Conservation (phyloP, 2,329 filamentous ascomycete genomes). For the Diaporthe helianthi region DNA sequence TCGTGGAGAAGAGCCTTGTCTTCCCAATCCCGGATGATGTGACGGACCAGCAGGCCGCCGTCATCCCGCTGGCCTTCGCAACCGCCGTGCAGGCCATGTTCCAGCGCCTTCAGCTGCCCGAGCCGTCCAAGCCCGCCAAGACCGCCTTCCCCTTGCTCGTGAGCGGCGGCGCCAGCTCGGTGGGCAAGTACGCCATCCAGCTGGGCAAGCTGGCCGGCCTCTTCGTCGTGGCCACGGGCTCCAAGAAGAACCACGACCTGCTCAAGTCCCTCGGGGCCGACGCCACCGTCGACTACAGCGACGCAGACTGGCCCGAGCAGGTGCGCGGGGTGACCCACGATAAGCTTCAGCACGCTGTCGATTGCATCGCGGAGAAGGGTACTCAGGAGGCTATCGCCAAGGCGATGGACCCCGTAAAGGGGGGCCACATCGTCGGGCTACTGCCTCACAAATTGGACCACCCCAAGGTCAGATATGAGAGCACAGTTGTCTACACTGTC, state of each 20-base stretch:
- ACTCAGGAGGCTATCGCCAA: constrained; percentile 37
- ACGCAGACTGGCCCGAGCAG: constrained; percentile 44
- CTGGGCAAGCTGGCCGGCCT: constrained; percentile 35
- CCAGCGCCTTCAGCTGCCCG: constrained; percentile 42
- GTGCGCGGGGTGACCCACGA: constrained; percentile 72
- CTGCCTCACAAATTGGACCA: constrained; percentile 34
- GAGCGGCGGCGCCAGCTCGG: constrained; percentile 33
- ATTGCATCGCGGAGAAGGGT: constrained; percentile 41
- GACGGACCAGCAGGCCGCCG: constrained; percentile 41
- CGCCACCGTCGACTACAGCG: constrained; percentile 38
- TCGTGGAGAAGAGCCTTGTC: constrained; percentile 40
- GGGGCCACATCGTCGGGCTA: constrained; percentile 37
- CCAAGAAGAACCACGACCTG: constrained; percentile 34
- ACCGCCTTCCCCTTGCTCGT: constrained; percentile 42
- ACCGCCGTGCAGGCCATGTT: constrained; percentile 51
- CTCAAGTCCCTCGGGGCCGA: constrained; percentile 34
- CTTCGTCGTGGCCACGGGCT: constrained; percentile 35
- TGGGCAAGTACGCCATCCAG: constrained; percentile 35
- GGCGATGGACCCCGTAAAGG: constrained; percentile 42
- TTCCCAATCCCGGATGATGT: constrained; percentile 41
- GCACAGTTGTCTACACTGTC: constrained; percentile 44
- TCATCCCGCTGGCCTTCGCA: constrained; percentile 48
- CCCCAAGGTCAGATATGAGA: constrained; percentile 42
- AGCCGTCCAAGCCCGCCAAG: constrained; percentile 42
- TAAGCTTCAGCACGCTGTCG: constrained; percentile 46